phyloP scores from a whole-genome alignment of 2,329 filamentous ascomycete genomes.

The Oidium heveae region DNA sequence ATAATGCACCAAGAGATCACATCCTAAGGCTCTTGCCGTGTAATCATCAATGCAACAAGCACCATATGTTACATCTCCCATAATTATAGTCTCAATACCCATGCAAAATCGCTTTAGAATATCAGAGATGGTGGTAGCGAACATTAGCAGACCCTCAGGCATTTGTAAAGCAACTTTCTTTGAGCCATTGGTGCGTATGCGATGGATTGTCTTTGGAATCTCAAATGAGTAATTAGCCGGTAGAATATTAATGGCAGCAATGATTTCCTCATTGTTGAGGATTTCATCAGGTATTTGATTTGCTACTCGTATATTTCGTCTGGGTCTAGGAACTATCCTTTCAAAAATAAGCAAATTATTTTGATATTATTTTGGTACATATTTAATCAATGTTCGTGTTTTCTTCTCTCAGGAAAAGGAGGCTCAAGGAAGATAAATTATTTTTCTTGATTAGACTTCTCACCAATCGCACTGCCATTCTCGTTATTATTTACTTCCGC shows the following conservation, averaged over 20 bases:
- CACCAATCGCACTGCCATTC: constrained; percentile 32
- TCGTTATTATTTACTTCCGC: constrained; percentile 15
- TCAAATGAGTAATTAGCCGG: constrained; percentile 97
- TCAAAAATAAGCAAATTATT: constrained; percentile 1
- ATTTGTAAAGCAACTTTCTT: constrained; percentile 86
- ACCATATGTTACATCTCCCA: constrained; percentile 97
- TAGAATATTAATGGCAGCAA: constrained; percentile 63
- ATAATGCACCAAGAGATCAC: constrained; percentile 87
- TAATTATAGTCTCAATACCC: constrained; percentile 78
- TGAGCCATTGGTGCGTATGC: constrained; percentile 56
- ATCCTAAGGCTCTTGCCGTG: constrained; percentile 78
- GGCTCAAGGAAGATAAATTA: neutral
- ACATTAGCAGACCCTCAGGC: constrained; percentile 81
- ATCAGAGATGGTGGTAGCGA: constrained; percentile 92
- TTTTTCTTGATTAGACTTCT: neutral
- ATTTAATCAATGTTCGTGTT: constrained; percentile 25
- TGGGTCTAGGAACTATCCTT: constrained; percentile 37
- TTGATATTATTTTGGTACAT: constrained; percentile 9
- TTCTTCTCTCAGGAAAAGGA: neutral
- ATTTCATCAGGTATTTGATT: constrained; percentile 83
- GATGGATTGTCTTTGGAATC: constrained; percentile 92
- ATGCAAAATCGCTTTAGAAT: constrained; percentile 88
- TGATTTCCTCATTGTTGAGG: constrained; percentile 59
- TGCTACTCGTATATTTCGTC: constrained; percentile 51
- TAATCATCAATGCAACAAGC: constrained; percentile 98